Conservation (phyloP, 345 rosid species). For the Corymbia maculata region DNA sequence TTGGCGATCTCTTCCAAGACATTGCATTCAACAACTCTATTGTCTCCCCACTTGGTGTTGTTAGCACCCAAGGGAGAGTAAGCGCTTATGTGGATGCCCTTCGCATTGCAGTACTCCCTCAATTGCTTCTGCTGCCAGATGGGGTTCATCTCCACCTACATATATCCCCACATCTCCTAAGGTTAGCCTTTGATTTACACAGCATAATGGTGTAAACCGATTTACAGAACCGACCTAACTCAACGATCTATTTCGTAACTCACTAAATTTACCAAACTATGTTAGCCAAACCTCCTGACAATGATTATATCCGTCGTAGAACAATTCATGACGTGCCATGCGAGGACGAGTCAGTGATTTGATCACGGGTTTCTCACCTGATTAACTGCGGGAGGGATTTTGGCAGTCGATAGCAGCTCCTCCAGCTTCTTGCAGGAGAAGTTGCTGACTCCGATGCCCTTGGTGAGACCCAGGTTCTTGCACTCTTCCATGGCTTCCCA, state of each 20-base stretch:
- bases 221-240: background rate
- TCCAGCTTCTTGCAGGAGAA: slow-evolving; percentile 7
- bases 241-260: background rate
- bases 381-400: slow-evolving; percentile 14
- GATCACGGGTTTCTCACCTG: background rate
- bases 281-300: background rate
- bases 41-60: slow-evolving; percentile 5
- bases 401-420: slow-evolving; percentile 10
- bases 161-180: background rate
- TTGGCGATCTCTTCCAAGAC: slow-evolving; percentile 8
- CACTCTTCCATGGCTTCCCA: slow-evolving; percentile 31
- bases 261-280: background rate
- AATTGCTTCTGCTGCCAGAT: slow-evolving; percentile 14
- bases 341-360: background rate
- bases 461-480: slow-evolving; percentile 11
- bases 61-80: slow-evolving; percentile 13
- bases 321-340: background rate
- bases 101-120: slow-evolving; percentile 8
- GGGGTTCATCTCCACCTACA: slow-evolving; percentile 20
- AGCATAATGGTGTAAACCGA: background rate
- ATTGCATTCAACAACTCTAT: background rate
- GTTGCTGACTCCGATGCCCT: slow-evolving; percentile 17
- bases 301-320: background rate
- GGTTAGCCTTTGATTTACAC: background rate
- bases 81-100: slow-evolving; percentile 8